These are phyloP conservation scores for Phytopythium aichiense DNA, from an alignment of 352 stramenopile genomes.

Conservation along the genomic window DNA sequence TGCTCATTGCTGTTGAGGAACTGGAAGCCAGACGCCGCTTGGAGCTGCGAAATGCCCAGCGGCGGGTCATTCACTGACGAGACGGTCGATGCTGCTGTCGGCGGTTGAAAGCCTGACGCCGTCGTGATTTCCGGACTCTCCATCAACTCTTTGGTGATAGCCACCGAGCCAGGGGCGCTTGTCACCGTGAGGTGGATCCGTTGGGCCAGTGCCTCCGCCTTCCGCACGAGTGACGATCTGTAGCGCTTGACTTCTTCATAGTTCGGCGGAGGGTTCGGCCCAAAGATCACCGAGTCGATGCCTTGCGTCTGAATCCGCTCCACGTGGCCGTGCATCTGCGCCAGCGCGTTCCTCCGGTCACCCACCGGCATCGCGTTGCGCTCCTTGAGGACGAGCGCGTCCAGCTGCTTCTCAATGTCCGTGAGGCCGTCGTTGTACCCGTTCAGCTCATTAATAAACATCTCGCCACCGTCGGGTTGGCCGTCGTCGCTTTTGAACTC, in stretches of 20 bases:
- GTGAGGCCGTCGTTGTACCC: slow-evolving; percentile 40
- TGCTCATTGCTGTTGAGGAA: slow-evolving; percentile 37
- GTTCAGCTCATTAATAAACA: slow-evolving; percentile 42
- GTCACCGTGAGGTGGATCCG: slow-evolving; percentile 55
- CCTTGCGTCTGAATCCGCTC: slow-evolving; percentile 80
- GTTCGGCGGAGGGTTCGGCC: slow-evolving; percentile 54
- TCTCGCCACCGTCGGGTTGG: slow-evolving; percentile 13
- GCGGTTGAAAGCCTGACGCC: neutral
- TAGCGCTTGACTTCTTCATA: slow-evolving; percentile 69
- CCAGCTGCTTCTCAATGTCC: slow-evolving; percentile 45
- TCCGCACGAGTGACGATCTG: slow-evolving; percentile 61
- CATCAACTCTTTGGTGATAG: neutral
- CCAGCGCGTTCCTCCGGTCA: slow-evolving; percentile 60
- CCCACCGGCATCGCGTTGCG: slow-evolving; percentile 29
- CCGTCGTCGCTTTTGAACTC: slow-evolving; percentile 14
- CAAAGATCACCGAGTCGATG: slow-evolving; percentile 79
- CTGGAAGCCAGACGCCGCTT: slow-evolving; percentile 32
- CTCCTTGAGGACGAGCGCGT: slow-evolving; percentile 47
- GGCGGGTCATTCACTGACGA: slow-evolving; percentile 18
- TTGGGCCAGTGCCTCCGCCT: slow-evolving; percentile 53
- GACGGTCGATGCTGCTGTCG: slow-evolving; percentile 1
- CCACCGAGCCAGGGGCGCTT: slow-evolving; percentile 4
- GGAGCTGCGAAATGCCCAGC: slow-evolving; percentile 30
- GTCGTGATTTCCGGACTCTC: neutral
- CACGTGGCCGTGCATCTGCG: slow-evolving; percentile 66